Base-by-base conservation (phyloP, 257 asterid species). In the Solanum tacnaense region DNA sequence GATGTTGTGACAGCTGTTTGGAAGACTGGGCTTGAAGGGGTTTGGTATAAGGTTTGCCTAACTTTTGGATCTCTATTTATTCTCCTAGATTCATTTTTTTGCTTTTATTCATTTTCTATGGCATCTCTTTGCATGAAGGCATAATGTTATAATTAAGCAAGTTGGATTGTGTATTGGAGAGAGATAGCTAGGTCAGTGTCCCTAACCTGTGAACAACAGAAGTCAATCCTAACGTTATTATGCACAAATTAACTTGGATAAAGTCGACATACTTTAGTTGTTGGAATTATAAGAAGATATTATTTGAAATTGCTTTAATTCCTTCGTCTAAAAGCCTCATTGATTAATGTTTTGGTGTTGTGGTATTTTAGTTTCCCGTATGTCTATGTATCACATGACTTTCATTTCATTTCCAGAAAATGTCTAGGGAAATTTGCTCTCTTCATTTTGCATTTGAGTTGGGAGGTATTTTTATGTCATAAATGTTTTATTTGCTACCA, bases 1-100 rank as follows among this genome's bases (percentile, higher is more conserved):
- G 99, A 97, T 91, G 99, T 97, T 85, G 99, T 97, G 29, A 97
- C 98, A 23, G 97, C 99, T 76, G 95, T 96, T 78, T 97, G 99
- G 99, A 97, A 94, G 90, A 93, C 99, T 56, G 99, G 99, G 49
- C 99, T 97, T 67, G 99, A 97, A 87, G 99, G 99, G 85, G 98
- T 94, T 86, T 97, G 99, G 99, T 97, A 94, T 92, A 97, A 97
- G 98, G 99, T 96, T 67, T 25, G 90, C 82, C 13, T 87, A 8
- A 23, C 74, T 12, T 39, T 44, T 41, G 56, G 39, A 81, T 46
- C 29, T 49, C 82, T 78, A 32, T 25, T 84, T 87, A 62, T 52
- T 84, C 49, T 41, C 39, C 49, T 38, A 32, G 72, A 13, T 36
- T 44, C 85, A 34, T 58, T 56, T 85, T 13, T 23, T 11, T 39